Evolutionary conservation across 2,329 filamentous ascomycete genomes (phyloP), one percentile per base, ranked within the genome.

Genomic region (Sporothrix brunneoviolacea): DNA sequence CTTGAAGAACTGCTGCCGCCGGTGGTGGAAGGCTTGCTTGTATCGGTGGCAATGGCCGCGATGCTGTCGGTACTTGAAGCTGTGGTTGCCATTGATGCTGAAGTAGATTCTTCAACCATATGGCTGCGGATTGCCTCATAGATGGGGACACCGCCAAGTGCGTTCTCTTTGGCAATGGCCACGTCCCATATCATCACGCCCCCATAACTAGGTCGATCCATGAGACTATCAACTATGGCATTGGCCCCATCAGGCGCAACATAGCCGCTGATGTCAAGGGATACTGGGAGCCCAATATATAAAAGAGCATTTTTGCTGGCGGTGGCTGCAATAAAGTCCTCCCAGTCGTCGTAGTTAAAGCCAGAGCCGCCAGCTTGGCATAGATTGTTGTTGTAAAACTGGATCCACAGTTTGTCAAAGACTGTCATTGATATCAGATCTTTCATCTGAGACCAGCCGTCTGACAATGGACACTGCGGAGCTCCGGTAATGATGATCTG

Each of bases 311-410:
- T 32, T 10, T 50, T 18, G 32, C 47, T 50, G 5, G 32, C 24
- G 7, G 30, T 40, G 39, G 16, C 32, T 6, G 30, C 13, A 2
- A 50, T 22, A 28, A 44, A 39, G 12, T 9, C 16, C 19, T 39
- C 48, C 48, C 41, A 50, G 18, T 37, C 40, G n/a, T 10, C 40
- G 10, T 44, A 50, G 48, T 50, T 44, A 27, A 50, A 50, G 1
- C 22, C 32, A 3, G 48, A 8, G 8, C 40, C 24, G 40, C 40
- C 40, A 13, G 40, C 48, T 9, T 28, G 8, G 40, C 48, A 50
- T 6, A 44, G 18, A 8, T 44, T 24, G 48, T 50, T 44, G 40
- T 42, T 42, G 27, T 44, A 50, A 12, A 50, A 50, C 27, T 44
- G 33, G 18, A 50, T 27, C 40, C 40, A 50, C 18, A 50, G 48